These are phyloP conservation scores for Rossbeevera mucosa DNA, from an alignment of 768 basidiomycete genomes.

Conservation along the genomic window DNA sequence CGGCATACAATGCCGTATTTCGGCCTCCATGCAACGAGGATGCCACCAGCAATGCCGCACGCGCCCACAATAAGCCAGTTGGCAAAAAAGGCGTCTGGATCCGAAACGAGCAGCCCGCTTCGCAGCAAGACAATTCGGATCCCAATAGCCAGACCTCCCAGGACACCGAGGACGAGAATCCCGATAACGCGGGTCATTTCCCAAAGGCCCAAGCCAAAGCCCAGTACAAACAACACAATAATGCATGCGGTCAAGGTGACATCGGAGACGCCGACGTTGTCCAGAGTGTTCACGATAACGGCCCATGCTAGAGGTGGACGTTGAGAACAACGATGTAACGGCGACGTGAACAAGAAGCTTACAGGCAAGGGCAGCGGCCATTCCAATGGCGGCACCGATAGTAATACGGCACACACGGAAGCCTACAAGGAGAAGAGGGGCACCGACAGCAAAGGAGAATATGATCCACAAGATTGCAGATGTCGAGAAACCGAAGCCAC, in stretches of 20 bases:
- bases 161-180: slow-evolving; percentile 42
- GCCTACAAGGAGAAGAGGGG: slow-evolving; percentile 52
- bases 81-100: slow-evolving; percentile 31
- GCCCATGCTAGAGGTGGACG: slow-evolving; percentile 48
- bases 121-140: slow-evolving; percentile 51
- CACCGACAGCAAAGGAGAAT: slow-evolving; percentile 48
- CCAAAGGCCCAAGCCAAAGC: slow-evolving; percentile 52
- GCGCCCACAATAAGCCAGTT: slow-evolving; percentile 54
- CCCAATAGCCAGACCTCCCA: slow-evolving; percentile 55
- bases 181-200: slow-evolving; percentile 46
- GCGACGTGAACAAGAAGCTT: slow-evolving; percentile 14
- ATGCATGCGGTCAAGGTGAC: slow-evolving; percentile 45
- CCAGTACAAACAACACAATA: slow-evolving; percentile 45
- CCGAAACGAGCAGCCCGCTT: slow-evolving; percentile 43
- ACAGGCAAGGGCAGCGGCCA: slow-evolving; percentile 47
- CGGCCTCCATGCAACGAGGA: slow-evolving; percentile 42
- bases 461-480: slow-evolving; percentile 56
- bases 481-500: slow-evolving; percentile 44
- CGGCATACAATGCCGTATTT: slow-evolving; percentile 47
- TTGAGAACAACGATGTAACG: background rate
- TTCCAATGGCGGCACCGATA: slow-evolving; percentile 49
- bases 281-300: slow-evolving; percentile 54
- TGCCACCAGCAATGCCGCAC: slow-evolving; percentile 40
- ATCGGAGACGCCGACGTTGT: slow-evolving; percentile 48
- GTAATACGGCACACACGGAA: slow-evolving; percentile 55